Evolutionary conservation across 2,329 filamentous ascomycete genomes (phyloP), one percentile per base, ranked within the genome.

Genomic region (Zalaria obscura): DNA sequence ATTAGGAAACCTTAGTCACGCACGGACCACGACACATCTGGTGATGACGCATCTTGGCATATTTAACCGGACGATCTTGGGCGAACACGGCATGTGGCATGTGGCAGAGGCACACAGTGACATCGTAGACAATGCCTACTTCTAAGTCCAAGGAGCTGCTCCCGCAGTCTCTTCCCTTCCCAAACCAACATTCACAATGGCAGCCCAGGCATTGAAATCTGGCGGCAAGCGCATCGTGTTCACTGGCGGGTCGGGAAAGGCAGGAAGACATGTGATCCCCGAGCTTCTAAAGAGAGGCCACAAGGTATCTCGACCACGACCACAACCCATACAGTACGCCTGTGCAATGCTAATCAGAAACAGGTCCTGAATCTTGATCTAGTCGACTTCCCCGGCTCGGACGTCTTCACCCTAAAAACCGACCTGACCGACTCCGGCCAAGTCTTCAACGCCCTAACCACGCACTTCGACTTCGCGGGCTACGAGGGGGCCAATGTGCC

Each of bases 211-310:
- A n/a, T 32, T 32, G 29, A 39, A 42, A 39, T 31, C 29, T 7
- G 46, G 37, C 35, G 60, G 56, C 39, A 67, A 65, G 48, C 55
- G 64, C 9, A 63, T 68, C 36, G 65, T 74, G 38, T 66, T 75
- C 48, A 75, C 72, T 0, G 72, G 72, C 27, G 72, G 72, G 45
- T 69, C 65, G 44, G 72, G 72, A 39, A 70, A 73, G 55, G 72
- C 70, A 11, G 72, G 72, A 5, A 63, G 71, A 37, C 65, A 73
- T 56, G 65, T 67, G n/a, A 72, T 76, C 39, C 63, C 64, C 10
- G 64, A 72, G 31, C 63, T 76, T 11, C 54, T 73, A 27, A 58
- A 64, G 6, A 57, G 63, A 44, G 71, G 70, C 28, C 66, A 76
- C 49, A 52, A 66, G 45, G 61, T 56, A 46, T 27, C 28, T 7